Conservation (phyloP, 768 basidiomycete species). For the Daedaleopsis nitida region DNA sequence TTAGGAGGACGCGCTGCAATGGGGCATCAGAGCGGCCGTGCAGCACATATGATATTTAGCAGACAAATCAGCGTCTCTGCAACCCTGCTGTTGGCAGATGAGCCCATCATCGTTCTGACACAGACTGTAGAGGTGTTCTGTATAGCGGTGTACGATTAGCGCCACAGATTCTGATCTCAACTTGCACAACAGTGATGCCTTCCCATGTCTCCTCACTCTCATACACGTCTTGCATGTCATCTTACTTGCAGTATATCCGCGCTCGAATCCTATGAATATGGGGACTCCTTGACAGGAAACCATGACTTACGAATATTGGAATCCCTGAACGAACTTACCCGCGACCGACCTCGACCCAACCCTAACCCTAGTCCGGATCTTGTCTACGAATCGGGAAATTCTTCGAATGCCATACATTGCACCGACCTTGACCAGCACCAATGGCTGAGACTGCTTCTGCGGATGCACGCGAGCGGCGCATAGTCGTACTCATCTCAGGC, state of each 20-base stretch:
- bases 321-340: neutral
- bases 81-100: neutral
- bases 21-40: neutral
- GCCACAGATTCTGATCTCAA: too few species aligned
- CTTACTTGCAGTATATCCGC: too few species aligned
- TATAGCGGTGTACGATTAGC: neutral
- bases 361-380: neutral
- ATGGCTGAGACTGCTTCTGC: slow-evolving; percentile 13
- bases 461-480: slow-evolving; percentile 30
- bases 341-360: neutral
- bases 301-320: too few species aligned
- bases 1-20: too few species aligned
- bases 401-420: neutral
- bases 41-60: neutral
- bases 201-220: too few species aligned
- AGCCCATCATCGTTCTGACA: neutral
- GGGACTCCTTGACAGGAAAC: too few species aligned
- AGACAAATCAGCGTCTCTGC: neutral
- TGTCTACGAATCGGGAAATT: too few species aligned
- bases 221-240: neutral
- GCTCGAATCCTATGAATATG: too few species aligned
- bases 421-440: neutral
- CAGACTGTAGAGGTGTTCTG: neutral
- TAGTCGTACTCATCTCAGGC: slow-evolving; percentile 67
- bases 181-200: neutral